These are phyloP conservation scores for Salmacisia buchloeana DNA, from an alignment of 1,284 basidiomycete genomes.

Conservation along the genomic window DNA sequence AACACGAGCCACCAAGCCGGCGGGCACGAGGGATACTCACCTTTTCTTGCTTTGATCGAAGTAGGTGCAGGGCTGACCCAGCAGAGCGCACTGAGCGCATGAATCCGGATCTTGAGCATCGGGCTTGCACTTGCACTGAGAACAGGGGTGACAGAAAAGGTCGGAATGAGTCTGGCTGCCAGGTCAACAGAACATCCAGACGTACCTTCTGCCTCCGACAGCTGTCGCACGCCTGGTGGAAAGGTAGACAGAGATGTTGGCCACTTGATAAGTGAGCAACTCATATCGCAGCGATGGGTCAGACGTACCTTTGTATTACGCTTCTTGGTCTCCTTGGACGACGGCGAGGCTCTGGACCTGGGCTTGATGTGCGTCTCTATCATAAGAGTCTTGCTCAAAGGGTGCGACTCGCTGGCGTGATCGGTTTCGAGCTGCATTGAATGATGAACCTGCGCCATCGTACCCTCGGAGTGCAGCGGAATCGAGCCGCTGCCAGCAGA, in stretches of 20 bases:
- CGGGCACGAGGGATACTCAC: neutral
- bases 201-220: conserved; percentile 5
- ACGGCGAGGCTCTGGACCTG: neutral
- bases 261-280: neutral
- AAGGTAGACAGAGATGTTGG: neutral
- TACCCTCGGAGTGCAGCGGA: neutral
- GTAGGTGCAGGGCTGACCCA: conserved; percentile 1
- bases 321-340: neutral
- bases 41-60: conserved; percentile 3
- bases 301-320: neutral
- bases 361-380: too few relatives aligned
- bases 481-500: too few relatives aligned
- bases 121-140: conserved; percentile 3
- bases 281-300: neutral
- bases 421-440: too few relatives aligned
- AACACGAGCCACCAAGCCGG: neutral
- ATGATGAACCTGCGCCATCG: too few relatives aligned
- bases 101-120: neutral
- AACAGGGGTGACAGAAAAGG: neutral
- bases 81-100: neutral
- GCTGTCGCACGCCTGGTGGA: neutral
- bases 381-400: too few relatives aligned
- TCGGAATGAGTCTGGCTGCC: too few relatives aligned
- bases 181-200: neutral
- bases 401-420: too few relatives aligned